Conservation (phyloP, 23 red algal species). For the Chondrus crispus region DNA sequence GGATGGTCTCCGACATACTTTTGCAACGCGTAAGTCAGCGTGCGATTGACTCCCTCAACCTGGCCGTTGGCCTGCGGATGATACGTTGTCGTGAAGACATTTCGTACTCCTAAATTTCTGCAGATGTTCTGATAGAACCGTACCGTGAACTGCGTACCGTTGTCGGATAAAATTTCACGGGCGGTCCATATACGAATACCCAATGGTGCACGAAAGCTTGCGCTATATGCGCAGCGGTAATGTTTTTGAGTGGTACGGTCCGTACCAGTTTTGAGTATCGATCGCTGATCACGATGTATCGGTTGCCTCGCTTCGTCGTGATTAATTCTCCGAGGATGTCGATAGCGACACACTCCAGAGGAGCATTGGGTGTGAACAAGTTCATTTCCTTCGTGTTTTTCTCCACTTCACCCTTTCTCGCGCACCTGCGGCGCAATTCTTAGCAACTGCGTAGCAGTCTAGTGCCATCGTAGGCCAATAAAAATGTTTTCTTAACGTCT, state of each 20-base stretch:
- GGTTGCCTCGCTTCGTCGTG: background rate
- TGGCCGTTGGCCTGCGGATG: constrained; percentile 14
- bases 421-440: background rate
- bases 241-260: background rate
- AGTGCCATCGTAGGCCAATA: background rate
- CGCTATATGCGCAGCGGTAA: background rate
- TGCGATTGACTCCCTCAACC: background rate
- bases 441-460: background rate
- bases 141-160: background rate
- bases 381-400: background rate
- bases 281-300: background rate
- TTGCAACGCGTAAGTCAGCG: background rate
- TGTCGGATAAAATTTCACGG: background rate
- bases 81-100: background rate
- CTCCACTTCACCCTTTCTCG: background rate
- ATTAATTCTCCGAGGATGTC: background rate
- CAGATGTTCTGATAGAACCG: constrained; percentile 4
- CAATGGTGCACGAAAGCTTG: background rate
- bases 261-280: constrained; percentile 11
- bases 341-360: background rate
- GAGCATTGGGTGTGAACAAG: background rate
- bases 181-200: background rate
- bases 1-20: background rate
- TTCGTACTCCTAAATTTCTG: background rate
- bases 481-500: too few relatives aligned